Evolutionary conservation across 495 filamentous ascomycete genomes (phyloP).

Genomic region (Extremus antarcticus): DNA sequence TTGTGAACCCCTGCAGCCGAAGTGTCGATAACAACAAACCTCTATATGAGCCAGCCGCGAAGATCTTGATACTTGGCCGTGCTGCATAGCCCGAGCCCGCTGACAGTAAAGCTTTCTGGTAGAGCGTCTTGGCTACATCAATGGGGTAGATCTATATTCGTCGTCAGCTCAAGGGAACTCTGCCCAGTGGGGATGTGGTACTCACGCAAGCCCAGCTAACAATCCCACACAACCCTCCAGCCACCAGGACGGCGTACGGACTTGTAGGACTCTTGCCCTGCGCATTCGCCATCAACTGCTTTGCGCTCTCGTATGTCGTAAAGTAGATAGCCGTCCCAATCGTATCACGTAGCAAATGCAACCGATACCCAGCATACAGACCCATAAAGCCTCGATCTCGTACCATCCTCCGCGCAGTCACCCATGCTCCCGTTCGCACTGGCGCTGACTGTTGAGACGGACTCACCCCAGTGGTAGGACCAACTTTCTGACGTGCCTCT

Average conservation of each 20-base stretch:
- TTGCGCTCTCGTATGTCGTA: constrained; percentile 79
- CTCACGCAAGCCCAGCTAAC: constrained; percentile 73
- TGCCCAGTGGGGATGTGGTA: constrained; percentile 9
- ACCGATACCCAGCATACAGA: constrained; percentile 74
- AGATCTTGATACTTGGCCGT: constrained; percentile 59
- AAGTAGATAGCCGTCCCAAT: constrained; percentile 87
- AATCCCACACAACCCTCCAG: constrained; percentile 68
- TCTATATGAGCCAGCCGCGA: constrained; percentile 60
- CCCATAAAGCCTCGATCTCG: constrained; percentile 65
- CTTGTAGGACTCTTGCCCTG: constrained; percentile 59
- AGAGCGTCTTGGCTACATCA: constrained; percentile 73
- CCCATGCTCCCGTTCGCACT: constrained; percentile 61
- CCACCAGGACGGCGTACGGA: constrained; percentile 59
- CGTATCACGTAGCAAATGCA: constrained; percentile 79
- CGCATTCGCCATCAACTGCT: constrained; percentile 69
- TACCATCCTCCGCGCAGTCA: constrained; percentile 69
- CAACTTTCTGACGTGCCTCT: constrained; percentile 47
- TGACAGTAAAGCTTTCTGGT: constrained; percentile 68
- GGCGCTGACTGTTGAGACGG: neutral
- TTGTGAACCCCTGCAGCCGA: too few species aligned
- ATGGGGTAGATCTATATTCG: constrained; percentile 53
- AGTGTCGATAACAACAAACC: constrained; percentile 27
- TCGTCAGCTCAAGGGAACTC: neutral
- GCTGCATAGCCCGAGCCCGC: constrained; percentile 48
- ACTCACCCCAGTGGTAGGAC: neutral